phyloP scores from a whole-genome alignment of 495 filamentous ascomycete species.

The Tuber aestivum region DNA sequence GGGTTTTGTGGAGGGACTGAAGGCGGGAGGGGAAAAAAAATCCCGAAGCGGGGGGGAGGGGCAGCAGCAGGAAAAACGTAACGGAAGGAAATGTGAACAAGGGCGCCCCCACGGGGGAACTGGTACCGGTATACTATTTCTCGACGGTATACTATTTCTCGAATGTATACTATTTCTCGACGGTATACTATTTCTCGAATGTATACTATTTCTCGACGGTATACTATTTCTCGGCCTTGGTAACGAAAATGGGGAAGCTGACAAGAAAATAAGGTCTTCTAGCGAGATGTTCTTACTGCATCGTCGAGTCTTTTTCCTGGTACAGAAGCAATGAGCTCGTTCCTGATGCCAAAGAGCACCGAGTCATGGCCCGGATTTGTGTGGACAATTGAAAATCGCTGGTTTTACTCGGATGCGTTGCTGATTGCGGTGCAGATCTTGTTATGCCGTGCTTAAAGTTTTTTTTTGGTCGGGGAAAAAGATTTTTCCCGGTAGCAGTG shows the following conservation, averaged over 20 bases:
- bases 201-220: neutral
- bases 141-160: neutral
- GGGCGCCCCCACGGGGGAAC: neutral
- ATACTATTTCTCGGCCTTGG: neutral
- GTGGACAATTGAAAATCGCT: neutral
- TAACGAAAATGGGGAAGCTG: neutral
- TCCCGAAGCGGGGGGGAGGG: neutral
- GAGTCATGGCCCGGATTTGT: neutral
- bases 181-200: neutral
- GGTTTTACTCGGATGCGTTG: neutral
- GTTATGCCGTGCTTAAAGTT: neutral
- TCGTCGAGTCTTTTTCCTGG: neutral
- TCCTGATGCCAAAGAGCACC: neutral
- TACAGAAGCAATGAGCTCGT: conserved; percentile 1
- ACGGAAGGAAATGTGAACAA: neutral
- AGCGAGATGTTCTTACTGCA: neutral
- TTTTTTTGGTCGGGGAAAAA: neutral
- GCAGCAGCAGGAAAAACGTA: neutral
- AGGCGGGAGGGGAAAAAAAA: neutral
- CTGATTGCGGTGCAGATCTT: neutral
- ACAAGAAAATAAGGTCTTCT: neutral
- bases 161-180: neutral
- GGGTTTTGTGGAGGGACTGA: conserved; percentile 2
- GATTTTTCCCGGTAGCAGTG: neutral
- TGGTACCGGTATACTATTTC: neutral